These are phyloP conservation scores for Kwoniella botswanensis DNA, from an alignment of 768 basidiomycete species.

Conservation along the genomic window DNA sequence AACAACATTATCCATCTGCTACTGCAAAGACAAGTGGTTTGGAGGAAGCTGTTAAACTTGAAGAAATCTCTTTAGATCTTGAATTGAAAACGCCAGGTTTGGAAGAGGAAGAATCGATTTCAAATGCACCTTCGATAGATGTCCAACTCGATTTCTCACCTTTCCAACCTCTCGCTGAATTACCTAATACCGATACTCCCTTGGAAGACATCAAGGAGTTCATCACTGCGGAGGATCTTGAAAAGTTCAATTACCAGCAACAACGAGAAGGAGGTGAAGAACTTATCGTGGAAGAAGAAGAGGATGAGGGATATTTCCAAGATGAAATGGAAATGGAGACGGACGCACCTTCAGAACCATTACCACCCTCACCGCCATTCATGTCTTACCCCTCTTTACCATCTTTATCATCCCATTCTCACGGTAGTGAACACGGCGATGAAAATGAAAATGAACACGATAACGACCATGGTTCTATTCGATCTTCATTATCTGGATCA, in stretches of 20 bases:
- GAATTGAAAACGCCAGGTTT: neutral
- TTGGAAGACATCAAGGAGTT: constrained; percentile 14
- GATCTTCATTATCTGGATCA: constrained; percentile 13
- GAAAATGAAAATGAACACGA: neutral
- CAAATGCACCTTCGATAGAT: constrained; percentile 38
- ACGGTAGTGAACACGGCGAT: constrained; percentile 2
- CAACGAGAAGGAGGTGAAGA: neutral
- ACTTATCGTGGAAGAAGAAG: constrained; percentile 4
- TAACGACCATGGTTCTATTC: constrained; percentile 13
- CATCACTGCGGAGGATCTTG: constrained; percentile 5
- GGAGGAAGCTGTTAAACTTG: constrained; percentile 29
- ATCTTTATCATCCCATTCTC: constrained; percentile 35
- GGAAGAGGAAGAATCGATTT: neutral
- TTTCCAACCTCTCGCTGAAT: constrained; percentile 32
- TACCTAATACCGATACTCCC: constrained; percentile 30
- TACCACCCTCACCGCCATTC: constrained; percentile 49
- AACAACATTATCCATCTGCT: constrained; percentile 7
- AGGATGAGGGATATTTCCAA: constrained; percentile 6
- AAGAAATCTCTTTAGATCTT: constrained; percentile 31
- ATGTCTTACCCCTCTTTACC: constrained; percentile 50
- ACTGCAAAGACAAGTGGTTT: neutral
- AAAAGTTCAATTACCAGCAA: neutral
- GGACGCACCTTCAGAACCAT: constrained; percentile 25
- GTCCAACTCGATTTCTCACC: constrained; percentile 52
- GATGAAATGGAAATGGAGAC: neutral